These are phyloP conservation scores for Yamadazyma insecticola DNA, from an alignment of 805 yeast species.

Conservation along the genomic window DNA sequence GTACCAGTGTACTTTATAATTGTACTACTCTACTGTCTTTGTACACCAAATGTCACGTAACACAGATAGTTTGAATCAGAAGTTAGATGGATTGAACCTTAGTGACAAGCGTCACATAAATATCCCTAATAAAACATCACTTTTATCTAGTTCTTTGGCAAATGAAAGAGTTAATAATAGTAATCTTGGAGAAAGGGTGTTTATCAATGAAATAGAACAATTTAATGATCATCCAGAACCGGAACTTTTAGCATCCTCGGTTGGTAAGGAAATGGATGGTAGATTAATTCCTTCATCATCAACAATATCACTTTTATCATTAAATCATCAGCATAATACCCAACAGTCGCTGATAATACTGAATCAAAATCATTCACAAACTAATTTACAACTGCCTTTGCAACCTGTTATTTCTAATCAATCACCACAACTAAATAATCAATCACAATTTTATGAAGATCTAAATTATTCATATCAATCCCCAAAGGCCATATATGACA, in stretches of 20 bases:
- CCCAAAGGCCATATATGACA: background rate
- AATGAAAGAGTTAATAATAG: slow-evolving; percentile 5
- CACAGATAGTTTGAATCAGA: slow-evolving; percentile 7
- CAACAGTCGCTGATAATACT: slow-evolving; percentile 5
- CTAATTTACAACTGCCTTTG: background rate
- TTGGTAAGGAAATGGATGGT: slow-evolving; percentile 38
- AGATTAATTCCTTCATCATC: slow-evolving; percentile 39
- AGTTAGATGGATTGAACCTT: slow-evolving; percentile 8
- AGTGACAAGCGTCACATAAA: slow-evolving; percentile 5
- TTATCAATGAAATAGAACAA: too few relatives aligned
- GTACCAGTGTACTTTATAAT: too few relatives aligned
- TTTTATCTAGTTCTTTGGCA: slow-evolving; percentile 14
- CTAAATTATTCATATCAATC: background rate
- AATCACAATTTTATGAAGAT: slow-evolving; percentile 3
- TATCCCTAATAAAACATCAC: slow-evolving; percentile 8
- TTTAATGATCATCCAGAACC: slow-evolving; percentile 45
- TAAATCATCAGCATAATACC: slow-evolving; percentile 19
- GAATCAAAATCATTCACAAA: too few relatives aligned
- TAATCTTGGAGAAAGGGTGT: background rate
- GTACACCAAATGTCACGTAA: too few relatives aligned
- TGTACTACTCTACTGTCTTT: too few relatives aligned
- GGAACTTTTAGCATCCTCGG: slow-evolving; percentile 37
- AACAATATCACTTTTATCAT: slow-evolving; percentile 34
- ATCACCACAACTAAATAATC: slow-evolving; percentile 1
- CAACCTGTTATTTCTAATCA: background rate